These are phyloP conservation scores for Diatrype stigma DNA, from an alignment of 2,329 filamentous ascomycete species.

Conservation along the genomic window DNA sequence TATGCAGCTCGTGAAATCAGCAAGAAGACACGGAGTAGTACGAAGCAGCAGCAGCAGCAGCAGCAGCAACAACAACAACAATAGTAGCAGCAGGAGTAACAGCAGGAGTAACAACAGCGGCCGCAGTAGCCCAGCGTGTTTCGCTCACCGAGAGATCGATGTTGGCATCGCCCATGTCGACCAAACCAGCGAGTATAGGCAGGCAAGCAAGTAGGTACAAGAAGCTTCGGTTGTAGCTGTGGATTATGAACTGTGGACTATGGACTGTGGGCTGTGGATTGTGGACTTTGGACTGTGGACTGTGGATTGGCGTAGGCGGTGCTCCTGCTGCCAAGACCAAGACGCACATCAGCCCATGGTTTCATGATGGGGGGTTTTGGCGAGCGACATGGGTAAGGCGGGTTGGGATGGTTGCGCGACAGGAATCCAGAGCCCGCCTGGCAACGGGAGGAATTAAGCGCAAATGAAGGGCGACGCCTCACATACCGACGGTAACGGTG, in stretches of 20 bases:
- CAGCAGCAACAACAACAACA: no score
- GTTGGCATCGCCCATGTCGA: no score
- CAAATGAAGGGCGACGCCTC: not conserved
- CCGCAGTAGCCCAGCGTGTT: no score
- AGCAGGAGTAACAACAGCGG: no score
- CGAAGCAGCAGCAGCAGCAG: no score
- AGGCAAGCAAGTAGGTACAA: not conserved
- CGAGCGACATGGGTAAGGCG: constrained; percentile 21
- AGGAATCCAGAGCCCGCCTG: constrained; percentile 10
- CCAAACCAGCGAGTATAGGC: no score
- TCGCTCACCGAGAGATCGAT: no score
- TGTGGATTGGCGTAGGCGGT: constrained; percentile 16
- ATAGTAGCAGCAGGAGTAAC: no score
- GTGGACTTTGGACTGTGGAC: constrained; percentile 16
- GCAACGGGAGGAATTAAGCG: not conserved
- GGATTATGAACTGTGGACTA: constrained; percentile 15
- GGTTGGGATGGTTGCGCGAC: constrained; percentile 19
- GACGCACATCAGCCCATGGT: constrained; percentile 25
- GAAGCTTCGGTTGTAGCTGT: constrained; percentile 10
- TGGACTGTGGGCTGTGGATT: constrained; percentile 15
- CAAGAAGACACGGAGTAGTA: no score
- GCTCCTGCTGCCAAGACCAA: constrained; percentile 17
- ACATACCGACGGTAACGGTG: not conserved
- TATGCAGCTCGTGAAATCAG: no score
- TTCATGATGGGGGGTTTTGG: constrained; percentile 25